phyloP scores from a whole-genome alignment of 129 eudicot species.

The Flaveria bidentis region DNA sequence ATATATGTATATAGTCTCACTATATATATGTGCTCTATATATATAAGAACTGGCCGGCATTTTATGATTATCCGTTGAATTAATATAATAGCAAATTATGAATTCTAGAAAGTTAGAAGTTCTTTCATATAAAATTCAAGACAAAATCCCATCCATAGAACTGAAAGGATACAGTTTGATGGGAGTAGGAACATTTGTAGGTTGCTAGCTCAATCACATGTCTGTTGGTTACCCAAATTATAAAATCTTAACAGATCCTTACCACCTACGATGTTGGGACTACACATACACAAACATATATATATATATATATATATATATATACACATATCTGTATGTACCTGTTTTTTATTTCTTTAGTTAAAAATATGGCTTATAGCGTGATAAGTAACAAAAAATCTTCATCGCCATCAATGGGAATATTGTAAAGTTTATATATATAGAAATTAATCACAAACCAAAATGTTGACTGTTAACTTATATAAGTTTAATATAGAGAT shows the following conservation, averaged over 20 bases:
- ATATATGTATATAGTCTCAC: neutral
- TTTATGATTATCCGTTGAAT: neutral
- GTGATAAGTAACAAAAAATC: too few relatives aligned
- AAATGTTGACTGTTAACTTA: too few relatives aligned
- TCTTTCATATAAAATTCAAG: neutral
- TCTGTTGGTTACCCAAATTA: conserved; percentile 35
- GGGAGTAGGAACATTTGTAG: conserved; percentile 16
- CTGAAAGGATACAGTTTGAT: conserved; percentile 29
- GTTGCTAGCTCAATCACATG: conserved; percentile 33
- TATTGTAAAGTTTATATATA: too few relatives aligned
- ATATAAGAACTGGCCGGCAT: neutral
- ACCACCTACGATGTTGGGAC: conserved; percentile 32
- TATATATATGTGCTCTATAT: neutral
- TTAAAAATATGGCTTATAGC: too few relatives aligned
- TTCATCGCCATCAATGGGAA: too few relatives aligned
- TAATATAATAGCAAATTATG: neutral
- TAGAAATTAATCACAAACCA: too few relatives aligned
- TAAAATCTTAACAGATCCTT: conserved; percentile 32
- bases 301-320: neutral
- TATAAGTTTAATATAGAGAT: too few relatives aligned
- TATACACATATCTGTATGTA: neutral
- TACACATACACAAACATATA: neutral
- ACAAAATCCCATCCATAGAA: conserved; percentile 25
- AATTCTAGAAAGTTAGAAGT: neutral
- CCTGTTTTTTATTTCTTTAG: too few relatives aligned